Percentiles rank a stretch among this genome's conserved stretches.
phyloP scores from a whole-genome alignment of 768 basidiomycete species.

The Leucocoprinus birnbaumii region DNA sequence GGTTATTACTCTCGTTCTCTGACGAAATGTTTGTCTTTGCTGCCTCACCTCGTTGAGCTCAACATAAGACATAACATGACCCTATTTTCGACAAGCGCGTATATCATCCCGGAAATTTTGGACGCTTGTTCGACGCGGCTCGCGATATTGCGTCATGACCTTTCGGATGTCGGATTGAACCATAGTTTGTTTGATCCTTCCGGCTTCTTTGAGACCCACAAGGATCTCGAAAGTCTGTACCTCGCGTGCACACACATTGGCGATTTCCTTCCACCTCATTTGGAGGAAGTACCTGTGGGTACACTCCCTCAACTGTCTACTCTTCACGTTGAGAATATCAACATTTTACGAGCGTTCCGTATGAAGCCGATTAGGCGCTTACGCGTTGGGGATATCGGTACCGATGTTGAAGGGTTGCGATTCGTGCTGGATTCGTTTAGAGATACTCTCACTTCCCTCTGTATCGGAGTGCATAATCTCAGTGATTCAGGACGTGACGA shows the following conservation, averaged over 20 bases:
- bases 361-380: background rate
- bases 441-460: background rate
- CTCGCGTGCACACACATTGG: background rate
- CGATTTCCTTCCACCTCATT: background rate
- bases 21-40: background rate
- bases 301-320: background rate
- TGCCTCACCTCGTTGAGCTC: background rate
- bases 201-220: background rate
- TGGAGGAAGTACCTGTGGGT: background rate
- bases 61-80: constrained; percentile 3
- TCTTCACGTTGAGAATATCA: background rate
- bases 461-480: background rate
- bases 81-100: background rate
- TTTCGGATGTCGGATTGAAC: background rate
- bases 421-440: background rate
- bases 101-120: background rate
- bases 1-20: background rate
- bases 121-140: background rate
- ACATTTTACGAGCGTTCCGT: background rate
- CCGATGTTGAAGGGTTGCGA: background rate
- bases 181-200: background rate
- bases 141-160: background rate
- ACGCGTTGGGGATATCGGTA: background rate
- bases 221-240: background rate
- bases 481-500: background rate